phyloP scores from a whole-genome alignment of 345 rosid genomes.

The Populus tremula region DNA sequence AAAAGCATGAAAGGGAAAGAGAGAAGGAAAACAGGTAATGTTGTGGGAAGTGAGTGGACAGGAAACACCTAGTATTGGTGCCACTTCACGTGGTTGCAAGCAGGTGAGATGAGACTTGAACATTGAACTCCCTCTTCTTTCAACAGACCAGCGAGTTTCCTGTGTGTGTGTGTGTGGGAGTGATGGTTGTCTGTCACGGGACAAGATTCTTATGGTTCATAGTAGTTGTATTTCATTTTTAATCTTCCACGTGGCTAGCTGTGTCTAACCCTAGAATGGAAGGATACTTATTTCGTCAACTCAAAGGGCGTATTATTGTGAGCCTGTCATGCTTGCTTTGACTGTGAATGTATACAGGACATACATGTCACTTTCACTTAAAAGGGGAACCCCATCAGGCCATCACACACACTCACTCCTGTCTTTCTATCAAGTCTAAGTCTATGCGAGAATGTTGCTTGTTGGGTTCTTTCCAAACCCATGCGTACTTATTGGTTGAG shows the following conservation, averaged over 20 bases:
- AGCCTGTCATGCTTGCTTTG: background rate
- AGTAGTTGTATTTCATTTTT: background rate
- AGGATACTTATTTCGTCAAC: background rate
- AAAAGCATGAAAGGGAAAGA: slow-evolving; percentile 23
- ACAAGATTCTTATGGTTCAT: background rate
- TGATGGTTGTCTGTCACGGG: background rate
- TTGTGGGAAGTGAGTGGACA: slow-evolving; percentile 34
- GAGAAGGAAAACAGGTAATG: slow-evolving; percentile 14
- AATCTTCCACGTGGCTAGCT: background rate
- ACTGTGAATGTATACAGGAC: background rate
- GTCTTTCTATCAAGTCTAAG: background rate
- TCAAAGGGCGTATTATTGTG: background rate
- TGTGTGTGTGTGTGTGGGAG: slow-evolving; percentile 5
- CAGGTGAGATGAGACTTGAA: slow-evolving; percentile 24
- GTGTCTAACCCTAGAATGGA: background rate
- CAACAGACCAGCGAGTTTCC: slow-evolving; percentile 7
- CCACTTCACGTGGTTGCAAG: slow-evolving; percentile 37
- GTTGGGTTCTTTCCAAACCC: slow-evolving; percentile 25
- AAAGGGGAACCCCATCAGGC: background rate
- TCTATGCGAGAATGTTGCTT: slow-evolving; percentile 19
- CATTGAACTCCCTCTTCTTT: background rate
- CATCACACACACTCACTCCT: background rate
- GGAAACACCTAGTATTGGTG: slow-evolving; percentile 28
- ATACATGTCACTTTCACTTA: slow-evolving; percentile 9
- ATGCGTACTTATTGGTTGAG: slow-evolving; percentile 62